Conservation (phyloP, 495 filamentous ascomycete species). For the Aspergillus ellipticus region DNA sequence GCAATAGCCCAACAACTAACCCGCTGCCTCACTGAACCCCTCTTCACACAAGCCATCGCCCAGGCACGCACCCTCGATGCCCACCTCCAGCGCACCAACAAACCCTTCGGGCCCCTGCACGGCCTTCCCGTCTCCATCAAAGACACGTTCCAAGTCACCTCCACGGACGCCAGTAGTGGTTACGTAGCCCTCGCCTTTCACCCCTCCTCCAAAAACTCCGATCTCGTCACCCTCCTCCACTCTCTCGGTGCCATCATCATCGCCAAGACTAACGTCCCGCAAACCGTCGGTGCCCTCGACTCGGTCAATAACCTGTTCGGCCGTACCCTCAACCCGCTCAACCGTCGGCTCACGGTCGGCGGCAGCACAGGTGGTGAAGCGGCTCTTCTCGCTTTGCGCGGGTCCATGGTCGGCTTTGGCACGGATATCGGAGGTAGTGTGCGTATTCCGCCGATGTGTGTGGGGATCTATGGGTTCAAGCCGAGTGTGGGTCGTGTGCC, state of each 20-base stretch:
- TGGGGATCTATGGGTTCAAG: slow-evolving; percentile 57
- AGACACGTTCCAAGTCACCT: slow-evolving; percentile 62
- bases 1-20: slow-evolving; percentile 59
- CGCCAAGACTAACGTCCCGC: slow-evolving; percentile 65
- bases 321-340: slow-evolving; percentile 60
- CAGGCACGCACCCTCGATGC: slow-evolving; percentile 58
- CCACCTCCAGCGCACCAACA: slow-evolving; percentile 44
- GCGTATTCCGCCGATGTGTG: slow-evolving; percentile 57
- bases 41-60: slow-evolving; percentile 57
- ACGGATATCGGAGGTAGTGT: slow-evolving; percentile 65
- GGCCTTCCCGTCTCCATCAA: slow-evolving; percentile 66
- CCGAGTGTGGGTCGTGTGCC: slow-evolving; percentile 57
- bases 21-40: slow-evolving; percentile 64
- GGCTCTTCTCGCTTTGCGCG: slow-evolving; percentile 57
- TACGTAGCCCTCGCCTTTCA: slow-evolving; percentile 51
- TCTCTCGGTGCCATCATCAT: slow-evolving; percentile 54
- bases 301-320: slow-evolving; percentile 51
- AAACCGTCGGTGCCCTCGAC: slow-evolving; percentile 42
- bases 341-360: slow-evolving; percentile 53
- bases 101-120: slow-evolving; percentile 58
- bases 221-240: slow-evolving; percentile 36
- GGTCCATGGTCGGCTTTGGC: slow-evolving; percentile 62
- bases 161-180: slow-evolving; percentile 56
- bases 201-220: slow-evolving; percentile 43
- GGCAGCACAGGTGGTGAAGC: slow-evolving; percentile 68